Evolutionary conservation across 192 early-diverging fungal genomes (phyloP), one percentile per base, ranked within the genome.

Genomic region (Backusella luteola): DNA sequence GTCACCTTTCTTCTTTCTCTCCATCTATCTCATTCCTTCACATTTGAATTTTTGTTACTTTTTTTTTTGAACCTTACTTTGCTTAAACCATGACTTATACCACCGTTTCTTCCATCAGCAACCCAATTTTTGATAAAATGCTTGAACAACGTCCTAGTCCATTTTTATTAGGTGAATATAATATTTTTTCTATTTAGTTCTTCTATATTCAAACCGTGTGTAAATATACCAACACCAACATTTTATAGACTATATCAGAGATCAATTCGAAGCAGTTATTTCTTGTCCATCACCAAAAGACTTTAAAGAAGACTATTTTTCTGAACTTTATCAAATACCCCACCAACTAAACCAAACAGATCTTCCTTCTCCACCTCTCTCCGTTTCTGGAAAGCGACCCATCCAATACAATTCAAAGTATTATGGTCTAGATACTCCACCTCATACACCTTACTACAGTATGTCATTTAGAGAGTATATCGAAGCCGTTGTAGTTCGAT

Each of bases 391-490:
- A 29, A 21, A 42, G 17, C 44, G 32, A 5, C 7, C 39, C 14
- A 17, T 63, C 38, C 49, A 41, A 9, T 63, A 26, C 23, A 59
- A 12, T n/a, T 15, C 29, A 66, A 29, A 34, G 21, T 19, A 12
- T 17, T 34, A 19, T 3, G 8, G 19, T 19, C 66, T 35, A 12
- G 35, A 39, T 7, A 32, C 41, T 35, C n/a, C 92, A 14, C 91
- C 92, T 32, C 87, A 89, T 0, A 29, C 42, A n/a, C 17, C 26
- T 12, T 23, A 29, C 26, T 29, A 8, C n/a, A 63, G n/a, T 26
- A 63, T 63, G 23, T 12, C 56, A 63, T 79, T 94, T 49, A 81
- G 85, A 53, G 77, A 80, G 42, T 94, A 93, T 75, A 92, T 94
- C 67, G 84, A 86, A 4, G 81, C 87, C 38, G 77, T 94, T 1